Base-by-base conservation (phyloP, 495 filamentous ascomycete genomes). In the Tuber umbilicatum region DNA sequence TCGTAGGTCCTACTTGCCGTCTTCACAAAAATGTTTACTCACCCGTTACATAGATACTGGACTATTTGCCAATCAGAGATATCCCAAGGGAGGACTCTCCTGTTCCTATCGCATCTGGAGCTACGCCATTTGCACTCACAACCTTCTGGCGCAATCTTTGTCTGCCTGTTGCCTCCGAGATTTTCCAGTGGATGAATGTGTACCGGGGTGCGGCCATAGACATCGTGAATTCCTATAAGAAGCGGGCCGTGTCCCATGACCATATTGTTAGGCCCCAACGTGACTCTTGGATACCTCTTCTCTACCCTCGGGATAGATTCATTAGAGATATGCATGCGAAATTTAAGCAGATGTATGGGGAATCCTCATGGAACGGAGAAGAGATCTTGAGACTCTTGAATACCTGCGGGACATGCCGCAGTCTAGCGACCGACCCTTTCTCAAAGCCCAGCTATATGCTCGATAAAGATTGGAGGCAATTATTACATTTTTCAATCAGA, bases 81-180 rank as follows among this genome's bases (percentile, higher is more conserved):
- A 41, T 64, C 67, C 72, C 76, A 17, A 60, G 39, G 27, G 75
- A 68, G 40, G 43, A 73, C 31, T 69, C 75, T 17, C 41, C 68
- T 55, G 71, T 77, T 68, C 68, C 21, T 41, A 76, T 39, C 7
- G 67, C 73, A 27, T 78, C 76, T 14, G 68, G 47, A 31, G 76
- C 76, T 39, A 47, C 42, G 16, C 76, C 76, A 12, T 12, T 77
- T 40, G 40, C 74, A 7, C 73, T 73, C 21, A 73, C 73, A 5
- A 60, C 68, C 2, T 42, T 67, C 35, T 78, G 76, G 76, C 76
- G 70, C 42, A 75, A 72, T 17, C 76, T 78, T 70, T 77, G 55
- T 40, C 43, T 38, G 42, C 17, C 70, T 14, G 37, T 41, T 37
- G 76, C 76, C 38, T 50, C 73, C 31, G 75, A 78, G 39, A 68